Percentiles rank a stretch among this genome's conserved stretches.
These are phyloP conservation scores for Chaetothyriales sp. DNA, from an alignment of 2,329 filamentous ascomycete species.

Conservation along the genomic window DNA sequence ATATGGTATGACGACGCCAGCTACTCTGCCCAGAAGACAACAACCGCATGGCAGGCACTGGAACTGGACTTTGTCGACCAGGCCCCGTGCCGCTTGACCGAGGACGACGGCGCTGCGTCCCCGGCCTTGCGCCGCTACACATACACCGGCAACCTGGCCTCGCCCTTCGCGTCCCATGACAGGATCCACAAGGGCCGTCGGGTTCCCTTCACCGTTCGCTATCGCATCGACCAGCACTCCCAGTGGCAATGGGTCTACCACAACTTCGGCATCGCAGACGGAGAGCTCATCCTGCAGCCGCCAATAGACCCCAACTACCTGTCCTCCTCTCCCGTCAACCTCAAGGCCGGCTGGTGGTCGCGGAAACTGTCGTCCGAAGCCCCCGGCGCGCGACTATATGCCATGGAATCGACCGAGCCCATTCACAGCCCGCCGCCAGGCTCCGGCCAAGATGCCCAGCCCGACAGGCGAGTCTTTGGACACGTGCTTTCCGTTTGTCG, in stretches of 20 bases:
- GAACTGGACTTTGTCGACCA: conserved; percentile 34
- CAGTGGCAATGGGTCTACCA: conserved; percentile 35
- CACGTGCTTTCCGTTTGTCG: conserved; percentile 44
- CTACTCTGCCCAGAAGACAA: conserved; percentile 21
- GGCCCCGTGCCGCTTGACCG: conserved; percentile 17
- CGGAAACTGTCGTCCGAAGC: conserved; percentile 28
- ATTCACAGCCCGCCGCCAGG: conserved; percentile 41
- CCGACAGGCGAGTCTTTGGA: conserved; percentile 31
- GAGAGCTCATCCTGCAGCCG: conserved; percentile 29
- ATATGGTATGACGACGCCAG: conserved; percentile 58
- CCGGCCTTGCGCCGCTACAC: conserved; percentile 21
- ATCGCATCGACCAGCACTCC: conserved; percentile 24
- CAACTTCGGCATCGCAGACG: conserved; percentile 26
- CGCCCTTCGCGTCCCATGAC: conserved; percentile 10
- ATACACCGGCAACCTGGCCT: conserved; percentile 17
- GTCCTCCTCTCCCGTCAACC: conserved; percentile 22
- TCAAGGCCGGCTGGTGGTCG: conserved; percentile 24
- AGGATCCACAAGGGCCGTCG: conserved; percentile 15
- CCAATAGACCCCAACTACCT: conserved; percentile 12
- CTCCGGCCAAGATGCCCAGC: conserved; percentile 42
- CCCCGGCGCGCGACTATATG: conserved; percentile 29
- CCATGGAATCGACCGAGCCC: conserved; percentile 21
- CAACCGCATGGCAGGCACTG: conserved; percentile 43
- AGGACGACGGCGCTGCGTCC: conserved; percentile 4
- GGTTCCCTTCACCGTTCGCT: conserved; percentile 32